Conservation (phyloP, 306 rosid genomes). For the Mimosa bimucronata region DNA sequence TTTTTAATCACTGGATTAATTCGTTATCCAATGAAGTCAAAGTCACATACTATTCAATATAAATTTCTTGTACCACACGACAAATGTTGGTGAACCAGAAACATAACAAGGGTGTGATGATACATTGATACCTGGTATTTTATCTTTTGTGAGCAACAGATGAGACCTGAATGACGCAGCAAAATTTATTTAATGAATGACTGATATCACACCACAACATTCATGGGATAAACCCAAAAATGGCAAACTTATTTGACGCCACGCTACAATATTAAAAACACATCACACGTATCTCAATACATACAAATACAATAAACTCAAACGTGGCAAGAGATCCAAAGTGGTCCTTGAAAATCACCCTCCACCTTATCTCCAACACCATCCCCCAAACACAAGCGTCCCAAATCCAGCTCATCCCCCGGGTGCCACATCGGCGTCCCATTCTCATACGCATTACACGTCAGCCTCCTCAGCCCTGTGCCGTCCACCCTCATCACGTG, state of each 20-base stretch:
- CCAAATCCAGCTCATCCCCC: constrained; percentile 39
- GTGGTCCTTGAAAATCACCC: constrained; percentile 74
- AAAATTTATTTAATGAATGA: no score
- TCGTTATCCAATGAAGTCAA: no score
- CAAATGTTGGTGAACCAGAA: no score
- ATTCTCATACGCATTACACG: constrained; percentile 73
- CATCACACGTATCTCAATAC: neutral
- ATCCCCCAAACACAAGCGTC: constrained; percentile 18
- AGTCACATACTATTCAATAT: no score
- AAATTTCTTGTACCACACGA: no score
- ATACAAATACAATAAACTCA: neutral
- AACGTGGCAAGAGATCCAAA: constrained; percentile 59
- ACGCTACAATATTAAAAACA: neutral
- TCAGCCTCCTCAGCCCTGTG: constrained; percentile 79
- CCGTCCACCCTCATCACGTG: constrained; percentile 66
- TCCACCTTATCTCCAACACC: constrained; percentile 49
- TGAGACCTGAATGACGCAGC: no score
- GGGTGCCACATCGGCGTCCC: constrained; percentile 80
- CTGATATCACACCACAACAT: no score
- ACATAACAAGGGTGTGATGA: no score
- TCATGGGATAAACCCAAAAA: no score
- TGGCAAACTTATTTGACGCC: neutral
- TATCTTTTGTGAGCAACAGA: no score
- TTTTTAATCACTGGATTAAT: no score
- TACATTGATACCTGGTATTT: no score